These are phyloP conservation scores for Sclerotinia spermophila DNA, from an alignment of 2,329 filamentous ascomycete species.

Conservation along the genomic window DNA sequence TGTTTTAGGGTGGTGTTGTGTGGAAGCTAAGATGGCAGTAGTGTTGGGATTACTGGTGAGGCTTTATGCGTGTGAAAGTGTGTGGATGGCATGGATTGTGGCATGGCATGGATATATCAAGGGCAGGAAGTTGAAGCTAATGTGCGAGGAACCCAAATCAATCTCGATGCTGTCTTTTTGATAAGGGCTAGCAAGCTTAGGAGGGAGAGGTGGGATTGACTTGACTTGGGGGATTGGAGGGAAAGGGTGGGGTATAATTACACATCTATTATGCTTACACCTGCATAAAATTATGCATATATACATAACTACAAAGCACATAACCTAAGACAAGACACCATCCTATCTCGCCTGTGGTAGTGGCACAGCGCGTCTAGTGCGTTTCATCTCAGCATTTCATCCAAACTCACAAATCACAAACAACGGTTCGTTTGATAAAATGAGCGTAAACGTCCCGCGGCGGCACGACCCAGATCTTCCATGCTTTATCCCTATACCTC, in stretches of 20 bases:
- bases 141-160: neutral
- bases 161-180: neutral
- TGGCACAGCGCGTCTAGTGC: constrained; percentile 11
- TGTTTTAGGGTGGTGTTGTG: neutral
- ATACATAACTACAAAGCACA: neutral
- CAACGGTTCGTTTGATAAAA: neutral
- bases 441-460: neutral
- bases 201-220: neutral
- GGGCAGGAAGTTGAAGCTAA: neutral
- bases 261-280: neutral
- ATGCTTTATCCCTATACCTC: neutral
- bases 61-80: neutral
- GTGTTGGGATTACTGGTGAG: neutral
- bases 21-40: neutral
- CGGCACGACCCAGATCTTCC: neutral
- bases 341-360: neutral
- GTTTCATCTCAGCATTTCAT: neutral
- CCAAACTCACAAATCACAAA: neutral
- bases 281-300: neutral
- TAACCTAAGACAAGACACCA: neutral
- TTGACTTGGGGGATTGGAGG: neutral
- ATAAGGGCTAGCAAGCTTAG: neutral
- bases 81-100: neutral
- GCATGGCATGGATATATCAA: neutral
- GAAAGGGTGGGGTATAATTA: neutral